Evolutionary conservation across 495 filamentous ascomycete species (phyloP).

Genomic region (Aspergillus saccharolyticus): DNA sequence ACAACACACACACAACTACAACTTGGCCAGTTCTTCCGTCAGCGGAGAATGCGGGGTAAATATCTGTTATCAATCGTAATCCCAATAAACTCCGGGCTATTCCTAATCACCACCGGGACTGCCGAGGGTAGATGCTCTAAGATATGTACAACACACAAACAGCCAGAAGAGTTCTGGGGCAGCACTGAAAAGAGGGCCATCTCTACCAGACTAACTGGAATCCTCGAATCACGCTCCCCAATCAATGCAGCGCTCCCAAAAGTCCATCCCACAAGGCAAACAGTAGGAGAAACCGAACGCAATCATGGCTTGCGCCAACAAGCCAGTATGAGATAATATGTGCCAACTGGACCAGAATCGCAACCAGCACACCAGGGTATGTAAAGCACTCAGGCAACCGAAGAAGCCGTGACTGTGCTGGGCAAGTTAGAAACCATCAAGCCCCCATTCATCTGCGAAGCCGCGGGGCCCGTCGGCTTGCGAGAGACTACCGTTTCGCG

Average conservation of each 20-base stretch:
- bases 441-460: constrained; percentile 30
- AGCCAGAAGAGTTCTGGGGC: too few relatives aligned
- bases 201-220: neutral
- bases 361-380: too few relatives aligned
- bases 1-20: neutral
- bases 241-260: neutral
- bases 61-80: constrained; percentile 20
- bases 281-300: neutral
- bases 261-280: neutral
- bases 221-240: neutral
- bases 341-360: too few relatives aligned
- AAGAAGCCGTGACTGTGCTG: constrained; percentile 12
- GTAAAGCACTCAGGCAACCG: constrained; percentile 19
- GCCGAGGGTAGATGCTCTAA: too few relatives aligned
- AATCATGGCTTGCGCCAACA: neutral
- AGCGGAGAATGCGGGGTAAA: neutral
- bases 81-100: constrained; percentile 12
- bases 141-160: neutral
- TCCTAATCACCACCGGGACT: neutral
- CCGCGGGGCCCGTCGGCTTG: constrained; percentile 24
- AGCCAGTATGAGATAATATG: constrained; percentile 6
- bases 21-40: neutral
- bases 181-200: too few relatives aligned
- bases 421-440: constrained; percentile 7
- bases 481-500: constrained; percentile 28